Base-by-base conservation (phyloP, 345 rosid species). In the Nephelium lappaceum region DNA sequence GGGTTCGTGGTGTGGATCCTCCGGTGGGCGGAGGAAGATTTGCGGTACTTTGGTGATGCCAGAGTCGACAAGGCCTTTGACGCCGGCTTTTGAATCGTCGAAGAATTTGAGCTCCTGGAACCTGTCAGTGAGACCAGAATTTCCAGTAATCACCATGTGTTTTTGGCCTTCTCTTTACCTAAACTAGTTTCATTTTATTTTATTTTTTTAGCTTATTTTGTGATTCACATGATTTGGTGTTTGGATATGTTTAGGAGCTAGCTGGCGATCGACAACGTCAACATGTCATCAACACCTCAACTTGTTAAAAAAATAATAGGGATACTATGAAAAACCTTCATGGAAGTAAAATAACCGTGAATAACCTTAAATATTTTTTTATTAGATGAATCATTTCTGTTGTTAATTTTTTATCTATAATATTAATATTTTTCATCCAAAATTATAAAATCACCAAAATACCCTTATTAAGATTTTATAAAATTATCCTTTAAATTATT, bases 21-120 rank as follows among this genome's bases (percentile, higher is more conserved):
- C 67, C 31, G 19, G 60, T 4, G 83, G 81, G 5, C 79, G 76
- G 72, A 79, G 0, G 74, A 84, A 84, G 57, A 81, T 72, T 31
- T 68, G 62, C 6, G 85, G 85, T 36, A 84, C 18, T 67, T 58
- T 77, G 51, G 74, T 67, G 77, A 84, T 47, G 70, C 87, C 85
- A 14, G 77, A 43, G 25, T 84, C 87, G 10, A 58, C 81, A 27
- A 84, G 74, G 74, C 87, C 87, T 67, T 84, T 84, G 71, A 84
- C 87, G 18, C 87, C 87, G 41, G 79, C 70, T 66, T 84, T 81
- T 41, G 84, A 71, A 8, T 84, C 81, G 69, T 84, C 87, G 24
- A 84, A 84, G 75, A 74, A 55, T 74, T 73, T 82, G 18, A 79
- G 78, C 55, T 81, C 81, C 12, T 57, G 60, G 68, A 18, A 47